Percentiles rank a stretch among this genome's conserved stretches.
phyloP scores from a whole-genome alignment of 2,329 filamentous ascomycete genomes.

The Zelopaecilomyces penicillatus region DNA sequence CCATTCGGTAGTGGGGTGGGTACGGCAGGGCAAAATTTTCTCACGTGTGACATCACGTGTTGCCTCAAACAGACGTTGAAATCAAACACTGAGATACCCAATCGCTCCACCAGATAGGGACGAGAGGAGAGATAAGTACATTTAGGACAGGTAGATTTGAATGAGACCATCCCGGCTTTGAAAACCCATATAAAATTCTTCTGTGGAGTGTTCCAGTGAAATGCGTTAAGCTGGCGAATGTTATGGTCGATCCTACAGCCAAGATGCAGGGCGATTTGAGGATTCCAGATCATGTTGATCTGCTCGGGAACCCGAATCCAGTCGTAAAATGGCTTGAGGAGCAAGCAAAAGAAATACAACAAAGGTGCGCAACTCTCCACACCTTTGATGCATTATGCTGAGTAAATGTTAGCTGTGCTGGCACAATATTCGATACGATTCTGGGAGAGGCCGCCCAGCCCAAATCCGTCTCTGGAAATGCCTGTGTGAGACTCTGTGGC shows the following conservation, averaged over 20 bases:
- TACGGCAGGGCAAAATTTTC: conserved; percentile 26
- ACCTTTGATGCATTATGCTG: conserved; percentile 4
- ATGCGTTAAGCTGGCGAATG: too few species aligned
- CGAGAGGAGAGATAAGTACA: too few species aligned
- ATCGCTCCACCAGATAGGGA: too few species aligned
- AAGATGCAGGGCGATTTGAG: conserved; percentile 11
- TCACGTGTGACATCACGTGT: conserved; percentile 27
- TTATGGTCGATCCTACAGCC: background rate
- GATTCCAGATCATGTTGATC: conserved; percentile 20
- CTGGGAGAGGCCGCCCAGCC: conserved; percentile 43
- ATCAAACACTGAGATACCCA: too few species aligned
- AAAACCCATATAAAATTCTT: too few species aligned
- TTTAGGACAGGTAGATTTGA: too few species aligned
- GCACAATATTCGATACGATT: conserved; percentile 38
- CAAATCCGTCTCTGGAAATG: conserved; percentile 46
- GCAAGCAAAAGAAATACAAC: conserved; percentile 25
- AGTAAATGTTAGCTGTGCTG: conserved; percentile 19
- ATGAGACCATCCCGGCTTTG: too few species aligned
- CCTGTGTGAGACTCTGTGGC: conserved; percentile 50
- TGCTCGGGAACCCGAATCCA: conserved; percentile 28
- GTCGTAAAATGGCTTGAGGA: conserved; percentile 35
- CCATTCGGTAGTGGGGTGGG: conserved; percentile 16
- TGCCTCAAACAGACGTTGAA: background rate
- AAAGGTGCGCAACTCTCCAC: conserved; percentile 24
- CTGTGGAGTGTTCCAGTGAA: too few species aligned